These are phyloP conservation scores for Berkeleyomyces rouxiae DNA, from an alignment of 2,329 filamentous ascomycete genomes.

Conservation along the genomic window DNA sequence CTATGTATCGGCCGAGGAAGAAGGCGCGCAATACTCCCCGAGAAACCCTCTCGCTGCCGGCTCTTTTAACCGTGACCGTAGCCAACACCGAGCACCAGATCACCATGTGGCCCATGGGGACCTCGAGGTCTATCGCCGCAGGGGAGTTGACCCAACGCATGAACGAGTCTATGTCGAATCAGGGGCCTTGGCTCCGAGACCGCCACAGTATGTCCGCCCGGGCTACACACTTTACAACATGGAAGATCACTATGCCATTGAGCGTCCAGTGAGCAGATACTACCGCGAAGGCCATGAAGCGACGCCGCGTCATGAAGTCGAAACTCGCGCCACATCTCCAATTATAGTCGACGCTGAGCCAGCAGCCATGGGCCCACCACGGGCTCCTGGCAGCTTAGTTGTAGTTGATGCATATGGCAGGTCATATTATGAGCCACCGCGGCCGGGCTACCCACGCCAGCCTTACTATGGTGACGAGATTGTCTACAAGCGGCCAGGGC, in stretches of 20 bases:
- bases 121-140: slow-evolving; percentile 17
- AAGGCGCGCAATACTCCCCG: slow-evolving; percentile 16
- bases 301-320: not conserved
- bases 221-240: slow-evolving; percentile 3
- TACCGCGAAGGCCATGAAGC: not conserved
- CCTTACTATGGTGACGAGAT: slow-evolving; percentile 25
- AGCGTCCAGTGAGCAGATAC: slow-evolving; percentile 1
- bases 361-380: slow-evolving; percentile 34
- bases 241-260: not conserved
- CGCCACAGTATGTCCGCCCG: slow-evolving; percentile 7
- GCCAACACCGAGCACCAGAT: not conserved
- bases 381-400: slow-evolving; percentile 45
- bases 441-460: not conserved
- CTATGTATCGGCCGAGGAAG: not conserved
- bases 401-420: slow-evolving; percentile 71
- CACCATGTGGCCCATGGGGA: not conserved
- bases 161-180: slow-evolving; percentile 6
- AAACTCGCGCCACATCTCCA: not conserved
- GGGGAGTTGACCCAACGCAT: slow-evolving; percentile 4
- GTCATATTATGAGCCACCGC: slow-evolving; percentile 47
- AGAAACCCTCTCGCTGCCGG: not conserved
- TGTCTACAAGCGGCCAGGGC: slow-evolving; percentile 44
- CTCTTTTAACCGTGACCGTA: not conserved
- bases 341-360: slow-evolving; percentile 3
- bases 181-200: not conserved